phyloP scores from a whole-genome alignment of 345 rosid species.

The Salix udensis region DNA sequence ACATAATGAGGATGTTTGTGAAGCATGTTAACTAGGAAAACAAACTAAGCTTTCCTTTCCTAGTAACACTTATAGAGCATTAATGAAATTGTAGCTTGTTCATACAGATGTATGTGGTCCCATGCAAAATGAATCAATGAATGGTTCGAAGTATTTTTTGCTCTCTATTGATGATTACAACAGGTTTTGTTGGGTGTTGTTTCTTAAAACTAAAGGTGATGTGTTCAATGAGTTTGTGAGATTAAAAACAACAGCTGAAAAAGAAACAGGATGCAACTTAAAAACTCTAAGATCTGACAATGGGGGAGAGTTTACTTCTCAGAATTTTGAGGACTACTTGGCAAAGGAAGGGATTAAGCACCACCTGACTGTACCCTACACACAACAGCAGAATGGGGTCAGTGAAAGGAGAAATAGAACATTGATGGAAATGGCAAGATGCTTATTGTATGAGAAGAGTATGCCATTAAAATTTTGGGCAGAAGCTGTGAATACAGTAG shows the following conservation, averaged over 20 bases:
- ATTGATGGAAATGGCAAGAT: neutral
- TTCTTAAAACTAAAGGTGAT: neutral
- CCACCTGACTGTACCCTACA: too few relatives aligned
- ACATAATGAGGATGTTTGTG: too few relatives aligned
- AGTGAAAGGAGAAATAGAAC: neutral
- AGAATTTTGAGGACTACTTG: too few relatives aligned
- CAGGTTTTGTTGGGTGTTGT: neutral
- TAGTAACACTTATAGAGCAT: too few relatives aligned
- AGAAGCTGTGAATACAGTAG: accelerated
- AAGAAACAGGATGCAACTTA: neutral
- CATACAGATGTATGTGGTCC: neutral
- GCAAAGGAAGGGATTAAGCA: neutral
- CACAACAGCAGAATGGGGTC: accelerated
- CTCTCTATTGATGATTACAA: neutral
- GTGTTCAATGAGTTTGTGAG: neutral
- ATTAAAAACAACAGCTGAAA: neutral
- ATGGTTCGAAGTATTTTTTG: neutral
- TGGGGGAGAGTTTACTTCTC: neutral
- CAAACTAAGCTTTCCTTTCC: too few relatives aligned
- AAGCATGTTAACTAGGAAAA: too few relatives aligned
- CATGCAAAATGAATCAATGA: neutral
- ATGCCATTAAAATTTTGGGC: neutral
- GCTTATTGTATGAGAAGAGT: neutral
- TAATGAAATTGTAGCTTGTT: neutral
- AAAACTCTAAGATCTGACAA: neutral